A percentile compares a stretch with the other conserved stretches of the same genome.
These are phyloP conservation scores for Plasmodium knowlesi DNA, from an alignment of 169 alveolate genomes.

Conservation along the genomic window DNA sequence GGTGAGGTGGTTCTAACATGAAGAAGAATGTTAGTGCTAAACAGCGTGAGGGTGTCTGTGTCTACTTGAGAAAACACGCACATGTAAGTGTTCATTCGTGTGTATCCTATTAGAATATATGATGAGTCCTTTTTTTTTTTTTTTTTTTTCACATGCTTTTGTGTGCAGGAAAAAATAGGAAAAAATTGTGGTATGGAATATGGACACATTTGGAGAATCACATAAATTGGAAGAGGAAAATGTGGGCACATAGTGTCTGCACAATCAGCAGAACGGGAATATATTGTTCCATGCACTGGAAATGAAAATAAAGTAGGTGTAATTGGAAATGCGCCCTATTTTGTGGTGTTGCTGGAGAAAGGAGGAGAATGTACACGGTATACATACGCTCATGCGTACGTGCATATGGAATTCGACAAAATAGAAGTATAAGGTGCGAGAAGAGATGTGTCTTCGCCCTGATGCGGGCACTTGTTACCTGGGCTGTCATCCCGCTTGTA, in stretches of 20 bases:
- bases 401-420: neutral
- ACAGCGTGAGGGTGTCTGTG: neutral
- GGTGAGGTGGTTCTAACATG: neutral
- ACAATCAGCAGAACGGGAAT: neutral
- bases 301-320: neutral
- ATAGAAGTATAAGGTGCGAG: neutral
- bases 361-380: neutral
- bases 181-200: neutral
- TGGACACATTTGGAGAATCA: neutral
- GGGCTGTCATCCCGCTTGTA: neutral
- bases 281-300: neutral
- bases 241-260: neutral
- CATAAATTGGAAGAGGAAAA: neutral
- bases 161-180: neutral
- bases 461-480: conserved; percentile 21
- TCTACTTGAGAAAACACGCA: neutral
- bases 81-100: neutral
- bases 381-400: neutral
- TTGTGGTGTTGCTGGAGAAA: neutral
- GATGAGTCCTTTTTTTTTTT: too few relatives aligned
- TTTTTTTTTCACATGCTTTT: neutral
- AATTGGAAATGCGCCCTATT: neutral
- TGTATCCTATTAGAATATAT: neutral
- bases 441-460: neutral
- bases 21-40: neutral